These are phyloP conservation scores for Candida gigantensis DNA, from an alignment of 1,139 yeast species.

Conservation along the genomic window DNA sequence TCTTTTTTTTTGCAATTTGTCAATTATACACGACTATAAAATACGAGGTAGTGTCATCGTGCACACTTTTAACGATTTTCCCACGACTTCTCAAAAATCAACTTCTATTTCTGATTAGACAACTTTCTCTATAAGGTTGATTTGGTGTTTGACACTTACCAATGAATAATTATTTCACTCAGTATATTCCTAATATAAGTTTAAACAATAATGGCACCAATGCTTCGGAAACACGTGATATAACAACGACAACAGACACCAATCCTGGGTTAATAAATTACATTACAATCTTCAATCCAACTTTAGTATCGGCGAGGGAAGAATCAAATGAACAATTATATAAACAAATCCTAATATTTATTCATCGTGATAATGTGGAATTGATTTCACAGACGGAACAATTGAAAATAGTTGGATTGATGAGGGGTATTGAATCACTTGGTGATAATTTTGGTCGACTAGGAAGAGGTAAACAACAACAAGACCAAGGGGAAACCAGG, in stretches of 20 bases:
- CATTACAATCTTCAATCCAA: conserved; percentile 27
- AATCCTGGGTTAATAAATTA: conserved; percentile 16
- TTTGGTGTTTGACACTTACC: too few relatives aligned
- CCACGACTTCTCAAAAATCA: too few relatives aligned
- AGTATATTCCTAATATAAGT: conserved; percentile 21
- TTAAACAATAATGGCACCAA: conserved; percentile 11
- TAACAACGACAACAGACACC: not conserved
- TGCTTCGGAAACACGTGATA: conserved; percentile 4
- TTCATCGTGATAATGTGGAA: conserved; percentile 17
- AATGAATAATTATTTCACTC: too few relatives aligned
- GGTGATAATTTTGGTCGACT: conserved; percentile 20
- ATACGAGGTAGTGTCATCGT: too few relatives aligned
- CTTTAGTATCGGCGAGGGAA: conserved; percentile 19
- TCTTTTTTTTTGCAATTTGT: too few relatives aligned
- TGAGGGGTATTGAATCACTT: conserved; percentile 39
- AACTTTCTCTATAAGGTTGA: too few relatives aligned
- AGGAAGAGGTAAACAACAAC: not conserved
- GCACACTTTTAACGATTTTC: too few relatives aligned
- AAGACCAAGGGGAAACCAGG: conserved; percentile 3
- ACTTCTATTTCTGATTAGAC: too few relatives aligned
- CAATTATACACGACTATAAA: too few relatives aligned
- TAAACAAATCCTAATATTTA: conserved; percentile 33
- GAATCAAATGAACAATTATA: conserved; percentile 31
- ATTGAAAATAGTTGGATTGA: conserved; percentile 35
- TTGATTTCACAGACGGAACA: conserved; percentile 24